Evolutionary conservation across 164 flowering plant genomes (phyloP), one percentile per base, ranked within the genome.

Genomic region (Piper longum): DNA sequence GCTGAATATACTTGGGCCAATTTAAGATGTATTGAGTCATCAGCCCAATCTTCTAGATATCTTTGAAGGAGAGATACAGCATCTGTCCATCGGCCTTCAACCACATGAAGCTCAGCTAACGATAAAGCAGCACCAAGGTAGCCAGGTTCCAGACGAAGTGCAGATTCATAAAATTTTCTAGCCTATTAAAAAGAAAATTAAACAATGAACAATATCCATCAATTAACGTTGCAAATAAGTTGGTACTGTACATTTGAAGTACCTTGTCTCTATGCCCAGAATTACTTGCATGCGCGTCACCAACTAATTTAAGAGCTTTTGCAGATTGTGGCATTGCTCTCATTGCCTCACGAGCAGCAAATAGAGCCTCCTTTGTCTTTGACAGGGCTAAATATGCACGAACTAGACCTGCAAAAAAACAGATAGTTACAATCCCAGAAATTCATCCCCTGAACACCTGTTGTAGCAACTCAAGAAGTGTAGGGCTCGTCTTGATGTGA

Each of bases 291-390:
- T 93, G 89, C 40, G 90, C 98, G 83, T 93, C 98, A 43, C 97
- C 97, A 55, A 93, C 98, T 71, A 93, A 74, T 74, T 88, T 93
- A 57, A 90, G 74, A 68, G 97, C 92, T 75, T 87, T 88, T 64
- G 97, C 96, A 36, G 97, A 90, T 62, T 90, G 96, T 66, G 98
- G 97, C 95, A 93, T 90, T 56, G 91, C 91, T 69, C 85, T 93
- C 89, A 90, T 81, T 66, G 97, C 96, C 75, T 88, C 97, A 67
- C 98, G 81, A 18, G 98, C 85, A 70, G 87, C 78, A 79, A 82
- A 79, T 16, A 93, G 64, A 41, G 97, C 98, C 77, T 93, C 98
- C 74, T 93, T 93, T 63, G 78, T 66, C 79, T 93, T 93, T 36
- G 87, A 79, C 59, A 83, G 83, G 45, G 86, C 85, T 77, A 93